Conservation (phyloP, 2,329 filamentous ascomycete genomes). For the Ascochyta fabae region DNA sequence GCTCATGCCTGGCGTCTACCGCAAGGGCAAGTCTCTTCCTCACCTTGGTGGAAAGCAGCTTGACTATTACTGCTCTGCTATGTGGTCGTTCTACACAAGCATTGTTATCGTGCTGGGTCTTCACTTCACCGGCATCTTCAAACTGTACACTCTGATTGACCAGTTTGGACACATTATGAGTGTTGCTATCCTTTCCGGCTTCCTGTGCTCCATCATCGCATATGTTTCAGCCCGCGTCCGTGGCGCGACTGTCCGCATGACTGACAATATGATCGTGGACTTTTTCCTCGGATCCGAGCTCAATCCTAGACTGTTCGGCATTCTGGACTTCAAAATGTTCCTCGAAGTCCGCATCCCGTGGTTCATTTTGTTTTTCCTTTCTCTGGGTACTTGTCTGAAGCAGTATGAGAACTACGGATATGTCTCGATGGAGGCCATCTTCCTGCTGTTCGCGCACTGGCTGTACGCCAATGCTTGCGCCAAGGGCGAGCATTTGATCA, state of each 20-base stretch:
- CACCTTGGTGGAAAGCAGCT: slow-evolving; percentile 86
- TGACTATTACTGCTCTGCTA: slow-evolving; percentile 91
- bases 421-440: slow-evolving; percentile 81
- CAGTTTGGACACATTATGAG: slow-evolving; percentile 93
- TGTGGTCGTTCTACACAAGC: slow-evolving; percentile 86
- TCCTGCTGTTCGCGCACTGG: slow-evolving; percentile 88
- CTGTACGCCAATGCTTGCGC: slow-evolving; percentile 91
- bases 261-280: slow-evolving; percentile 79
- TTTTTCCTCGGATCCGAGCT: slow-evolving; percentile 92
- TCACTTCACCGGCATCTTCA: slow-evolving; percentile 85
- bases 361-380: slow-evolving; percentile 85
- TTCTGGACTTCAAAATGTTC: slow-evolving; percentile 94
- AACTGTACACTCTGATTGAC: slow-evolving; percentile 88
- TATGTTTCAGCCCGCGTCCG: slow-evolving; percentile 84
- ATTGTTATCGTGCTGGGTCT: slow-evolving; percentile 73
- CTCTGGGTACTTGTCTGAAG: slow-evolving; percentile 75
- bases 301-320: slow-evolving; percentile 83
- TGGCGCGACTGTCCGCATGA: slow-evolving; percentile 91
- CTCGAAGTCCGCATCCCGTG: slow-evolving; percentile 91
- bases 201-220: slow-evolving; percentile 79
- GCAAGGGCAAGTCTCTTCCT: slow-evolving; percentile 85
- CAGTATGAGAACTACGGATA: slow-evolving; percentile 88
- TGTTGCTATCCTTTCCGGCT: slow-evolving; percentile 91
- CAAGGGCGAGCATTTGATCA: slow-evolving; percentile 90
- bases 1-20: slow-evolving; percentile 83